phyloP scores from a whole-genome alignment of 2,329 filamentous ascomycete genomes.

The Arthrinium puccinioides region DNA sequence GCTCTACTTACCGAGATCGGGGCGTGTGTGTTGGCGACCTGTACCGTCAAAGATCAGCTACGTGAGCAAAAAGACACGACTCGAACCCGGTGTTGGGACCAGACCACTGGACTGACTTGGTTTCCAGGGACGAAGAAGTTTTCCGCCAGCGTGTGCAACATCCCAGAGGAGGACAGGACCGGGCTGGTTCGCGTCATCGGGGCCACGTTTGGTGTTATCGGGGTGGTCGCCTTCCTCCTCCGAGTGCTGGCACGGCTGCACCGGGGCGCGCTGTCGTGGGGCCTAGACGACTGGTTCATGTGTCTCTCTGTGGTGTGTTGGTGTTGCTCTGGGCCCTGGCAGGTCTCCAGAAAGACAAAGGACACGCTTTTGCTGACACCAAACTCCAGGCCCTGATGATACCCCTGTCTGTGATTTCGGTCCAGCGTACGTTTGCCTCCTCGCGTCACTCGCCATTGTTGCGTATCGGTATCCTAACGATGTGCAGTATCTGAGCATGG shows the following conservation, averaged over 20 bases:
- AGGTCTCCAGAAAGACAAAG: too few species aligned
- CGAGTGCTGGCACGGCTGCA: conserved; percentile 19
- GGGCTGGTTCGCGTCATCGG: conserved; percentile 16
- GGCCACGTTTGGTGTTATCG: conserved; percentile 18
- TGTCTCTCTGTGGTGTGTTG: conserved; percentile 17
- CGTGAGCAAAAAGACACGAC: conserved; percentile 6
- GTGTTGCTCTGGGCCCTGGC: too few species aligned
- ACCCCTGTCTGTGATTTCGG: conserved; percentile 13
- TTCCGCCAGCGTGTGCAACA: conserved; percentile 10
- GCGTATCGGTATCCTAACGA: background rate
- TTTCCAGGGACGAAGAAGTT: conserved; percentile 17
- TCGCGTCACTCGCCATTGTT: background rate
- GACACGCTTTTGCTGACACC: background rate
- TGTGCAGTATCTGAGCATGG: conserved; percentile 31
- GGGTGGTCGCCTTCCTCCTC: conserved; percentile 20
- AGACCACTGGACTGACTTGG: background rate
- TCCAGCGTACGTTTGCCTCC: conserved; percentile 15
- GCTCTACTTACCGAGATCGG: conserved; percentile 13
- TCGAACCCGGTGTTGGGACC: background rate
- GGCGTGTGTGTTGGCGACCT: conserved; percentile 15
- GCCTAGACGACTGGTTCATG: conserved; percentile 22
- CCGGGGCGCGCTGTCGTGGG: conserved; percentile 19
- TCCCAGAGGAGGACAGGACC: conserved; percentile 16
- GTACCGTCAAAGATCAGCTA: conserved; percentile 18
- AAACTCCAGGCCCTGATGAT: conserved; percentile 7